Evolutionary conservation across 2,329 filamentous ascomycete species (phyloP).

Genomic region (Colletotrichum sp.): DNA sequence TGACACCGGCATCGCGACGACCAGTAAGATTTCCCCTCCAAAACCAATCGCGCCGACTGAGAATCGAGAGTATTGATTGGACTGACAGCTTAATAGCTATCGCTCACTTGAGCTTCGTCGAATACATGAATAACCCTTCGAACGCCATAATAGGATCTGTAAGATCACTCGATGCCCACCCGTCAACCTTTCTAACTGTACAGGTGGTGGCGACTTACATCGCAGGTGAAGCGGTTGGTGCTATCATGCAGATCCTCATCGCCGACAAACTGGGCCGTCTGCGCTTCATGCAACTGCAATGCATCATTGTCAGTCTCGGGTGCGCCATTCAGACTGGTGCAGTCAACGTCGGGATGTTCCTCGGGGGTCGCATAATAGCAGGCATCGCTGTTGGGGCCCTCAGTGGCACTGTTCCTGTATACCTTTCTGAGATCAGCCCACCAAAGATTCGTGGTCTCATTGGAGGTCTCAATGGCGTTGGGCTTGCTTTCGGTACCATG

Average conservation of each 20-base stretch:
- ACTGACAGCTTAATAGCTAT: not conserved
- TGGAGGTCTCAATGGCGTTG: not conserved
- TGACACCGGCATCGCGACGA: not conserved
- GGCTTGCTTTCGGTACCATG: not conserved
- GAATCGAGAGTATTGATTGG: not conserved
- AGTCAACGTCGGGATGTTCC: not conserved
- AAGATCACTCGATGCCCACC: not conserved
- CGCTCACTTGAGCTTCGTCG: not conserved
- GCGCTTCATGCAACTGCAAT: not conserved
- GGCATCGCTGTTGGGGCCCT: not conserved
- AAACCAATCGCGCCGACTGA: not conserved
- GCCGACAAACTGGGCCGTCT: not conserved
- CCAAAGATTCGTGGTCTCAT: not conserved
- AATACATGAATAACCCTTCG: not conserved
- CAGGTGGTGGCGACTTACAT: not conserved
- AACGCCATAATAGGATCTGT: not conserved
- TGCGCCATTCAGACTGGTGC: not conserved
- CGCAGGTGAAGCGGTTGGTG: not conserved
- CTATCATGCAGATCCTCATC: not conserved
- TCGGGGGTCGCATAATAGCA: not conserved
- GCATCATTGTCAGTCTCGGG: not conserved
- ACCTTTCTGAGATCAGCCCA: not conserved
- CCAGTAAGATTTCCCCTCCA: not conserved
- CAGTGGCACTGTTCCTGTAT: not conserved
- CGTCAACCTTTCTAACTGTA: not conserved